These are phyloP conservation scores for Chrysoporthe austroafricana DNA, from an alignment of 2,329 filamentous ascomycete genomes.

Conservation along the genomic window DNA sequence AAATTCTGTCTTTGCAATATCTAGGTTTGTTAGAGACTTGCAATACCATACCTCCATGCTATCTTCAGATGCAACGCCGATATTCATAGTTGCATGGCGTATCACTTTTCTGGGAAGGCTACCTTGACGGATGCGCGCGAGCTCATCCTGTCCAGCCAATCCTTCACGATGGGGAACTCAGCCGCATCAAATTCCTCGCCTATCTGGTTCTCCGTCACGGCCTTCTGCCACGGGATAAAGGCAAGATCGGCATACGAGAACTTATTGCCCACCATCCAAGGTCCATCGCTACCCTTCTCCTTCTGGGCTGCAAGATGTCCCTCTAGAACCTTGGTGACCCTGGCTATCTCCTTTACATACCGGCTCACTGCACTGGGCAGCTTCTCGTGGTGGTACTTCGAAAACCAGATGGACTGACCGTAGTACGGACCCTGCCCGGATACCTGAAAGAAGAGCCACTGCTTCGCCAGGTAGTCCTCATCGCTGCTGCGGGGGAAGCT, in stretches of 20 bases:
- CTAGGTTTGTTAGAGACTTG: background rate
- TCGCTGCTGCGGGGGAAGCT: slow-evolving; percentile 41
- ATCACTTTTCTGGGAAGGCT: background rate
- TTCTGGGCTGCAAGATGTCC: slow-evolving; percentile 18
- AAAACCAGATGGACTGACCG: slow-evolving; percentile 42
- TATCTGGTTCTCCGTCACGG: rapidly evolving
- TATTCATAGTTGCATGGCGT: background rate
- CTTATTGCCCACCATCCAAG: slow-evolving; percentile 24
- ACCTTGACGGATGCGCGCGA: background rate
- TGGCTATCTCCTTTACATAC: slow-evolving; percentile 9
- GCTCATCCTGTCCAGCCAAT: background rate
- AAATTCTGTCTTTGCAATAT: background rate
- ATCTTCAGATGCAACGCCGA: background rate
- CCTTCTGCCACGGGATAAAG: slow-evolving; percentile 19
- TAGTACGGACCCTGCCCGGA: slow-evolving; percentile 50
- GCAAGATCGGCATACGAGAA: slow-evolving; percentile 21
- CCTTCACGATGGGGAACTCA: background rate
- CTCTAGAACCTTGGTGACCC: slow-evolving; percentile 21
- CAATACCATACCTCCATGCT: background rate
- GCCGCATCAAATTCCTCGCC: background rate
- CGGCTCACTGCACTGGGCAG: slow-evolving; percentile 13
- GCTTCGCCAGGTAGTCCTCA: slow-evolving; percentile 42
- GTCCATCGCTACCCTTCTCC: slow-evolving; percentile 1
- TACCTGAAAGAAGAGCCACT: slow-evolving; percentile 50
- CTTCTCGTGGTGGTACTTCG: slow-evolving; percentile 19